These are phyloP conservation scores for Ophiorrhiza pumila DNA, from an alignment of 257 asterid genomes.

Conservation along the genomic window DNA sequence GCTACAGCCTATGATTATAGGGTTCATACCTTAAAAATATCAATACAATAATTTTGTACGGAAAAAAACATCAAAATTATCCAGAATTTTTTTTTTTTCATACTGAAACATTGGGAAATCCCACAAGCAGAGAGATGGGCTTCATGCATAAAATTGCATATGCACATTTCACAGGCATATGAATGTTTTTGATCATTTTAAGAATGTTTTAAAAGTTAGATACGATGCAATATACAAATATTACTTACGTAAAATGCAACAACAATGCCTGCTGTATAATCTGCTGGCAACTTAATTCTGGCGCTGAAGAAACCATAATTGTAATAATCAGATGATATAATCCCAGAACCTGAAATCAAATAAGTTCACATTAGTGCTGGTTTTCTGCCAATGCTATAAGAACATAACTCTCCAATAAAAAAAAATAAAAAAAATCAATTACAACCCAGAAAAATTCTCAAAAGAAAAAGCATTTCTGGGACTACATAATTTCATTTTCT, in stretches of 20 bases:
- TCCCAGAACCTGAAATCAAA: slow-evolving; percentile 69
- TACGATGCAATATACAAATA: neutral
- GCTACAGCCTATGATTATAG: neutral
- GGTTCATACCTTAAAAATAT: neutral
- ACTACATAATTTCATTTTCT: neutral
- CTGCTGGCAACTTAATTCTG: slow-evolving; percentile 74
- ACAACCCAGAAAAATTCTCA: no score
- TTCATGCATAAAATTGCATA: neutral
- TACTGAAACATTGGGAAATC: no score
- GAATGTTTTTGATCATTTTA: neutral
- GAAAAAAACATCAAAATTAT: neutral
- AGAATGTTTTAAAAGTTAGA: neutral
- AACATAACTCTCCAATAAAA: neutral
- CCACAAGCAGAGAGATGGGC: neutral
- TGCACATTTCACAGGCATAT: neutral
- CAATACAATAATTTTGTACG: neutral
- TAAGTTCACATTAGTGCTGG: neutral
- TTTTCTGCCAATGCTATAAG: neutral
- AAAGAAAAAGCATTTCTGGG: neutral
- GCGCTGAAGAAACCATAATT: slow-evolving; percentile 92
- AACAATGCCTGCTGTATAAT: slow-evolving; percentile 74
- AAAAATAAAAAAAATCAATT: neutral
- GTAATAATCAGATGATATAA: slow-evolving; percentile 79
- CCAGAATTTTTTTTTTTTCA: no score
- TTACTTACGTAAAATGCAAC: slow-evolving; percentile 83